Evolutionary conservation across 305 asterid species (phyloP).

Genomic region (Fraxinus floribunda): DNA sequence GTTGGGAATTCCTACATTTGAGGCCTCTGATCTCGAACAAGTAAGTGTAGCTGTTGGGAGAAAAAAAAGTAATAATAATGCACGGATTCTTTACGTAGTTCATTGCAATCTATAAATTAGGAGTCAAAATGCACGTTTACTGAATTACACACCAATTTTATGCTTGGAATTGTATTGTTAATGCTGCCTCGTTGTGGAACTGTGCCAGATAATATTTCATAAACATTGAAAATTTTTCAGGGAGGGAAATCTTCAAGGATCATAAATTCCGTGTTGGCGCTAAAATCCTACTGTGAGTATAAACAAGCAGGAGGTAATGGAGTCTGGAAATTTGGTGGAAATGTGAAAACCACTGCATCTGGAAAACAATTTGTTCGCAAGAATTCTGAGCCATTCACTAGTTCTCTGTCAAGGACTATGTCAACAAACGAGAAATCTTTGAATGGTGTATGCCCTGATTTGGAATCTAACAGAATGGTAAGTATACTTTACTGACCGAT

Average conservation of each 20-base stretch:
- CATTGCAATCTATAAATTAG: not conserved
- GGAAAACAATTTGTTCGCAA: constrained; percentile 73
- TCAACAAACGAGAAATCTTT: constrained; percentile 50
- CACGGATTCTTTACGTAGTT: not conserved
- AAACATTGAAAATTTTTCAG: constrained; percentile 37
- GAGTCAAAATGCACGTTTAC: not conserved
- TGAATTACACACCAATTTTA: not conserved
- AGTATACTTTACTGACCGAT: constrained; percentile 20
- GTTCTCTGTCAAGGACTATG: constrained; percentile 53
- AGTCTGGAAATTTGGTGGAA: constrained; percentile 89
- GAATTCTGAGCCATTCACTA: constrained; percentile 76
- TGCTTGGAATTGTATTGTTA: not conserved
- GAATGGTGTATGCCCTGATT: constrained; percentile 36
- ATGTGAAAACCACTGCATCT: constrained; percentile 54
- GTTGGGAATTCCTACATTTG: constrained; percentile 88
- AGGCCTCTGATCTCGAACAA: constrained; percentile 96
- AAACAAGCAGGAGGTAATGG: constrained; percentile 80
- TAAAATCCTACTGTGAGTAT: constrained; percentile 83
- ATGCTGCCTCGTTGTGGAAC: not conserved
- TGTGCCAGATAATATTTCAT: constrained; percentile 13
- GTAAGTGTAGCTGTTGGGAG: constrained; percentile 37
- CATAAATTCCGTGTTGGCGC: constrained; percentile 84
- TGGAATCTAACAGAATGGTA: constrained; percentile 52
- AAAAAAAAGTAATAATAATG: not conserved
- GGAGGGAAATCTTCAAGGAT: constrained; percentile 94